A percentile compares a stretch with the other conserved stretches of the same genome.
These are phyloP conservation scores for Dipodascus geniculatus DNA, from an alignment of 805 yeast genomes.

Conservation along the genomic window DNA sequence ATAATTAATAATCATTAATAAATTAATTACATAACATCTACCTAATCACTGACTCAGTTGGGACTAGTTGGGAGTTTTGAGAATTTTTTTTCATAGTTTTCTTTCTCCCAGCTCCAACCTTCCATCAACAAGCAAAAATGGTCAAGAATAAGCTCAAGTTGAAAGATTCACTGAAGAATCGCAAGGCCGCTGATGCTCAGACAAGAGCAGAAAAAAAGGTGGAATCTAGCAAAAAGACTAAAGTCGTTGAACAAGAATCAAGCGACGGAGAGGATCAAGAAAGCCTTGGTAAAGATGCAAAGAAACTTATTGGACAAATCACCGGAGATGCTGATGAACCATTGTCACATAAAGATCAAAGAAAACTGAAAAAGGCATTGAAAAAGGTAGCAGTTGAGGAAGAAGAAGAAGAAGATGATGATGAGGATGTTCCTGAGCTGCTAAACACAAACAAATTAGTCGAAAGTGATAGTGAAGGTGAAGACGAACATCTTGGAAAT, in stretches of 20 bases:
- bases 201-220: background rate
- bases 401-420: conserved; percentile 9
- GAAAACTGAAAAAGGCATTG: conserved; percentile 11
- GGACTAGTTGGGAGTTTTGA: background rate
- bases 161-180: background rate
- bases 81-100: background rate
- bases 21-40: too few species aligned
- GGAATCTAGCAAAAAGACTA: background rate
- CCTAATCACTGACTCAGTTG: background rate
- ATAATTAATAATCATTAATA: background rate
- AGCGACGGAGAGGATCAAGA: background rate
- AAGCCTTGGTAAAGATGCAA: background rate
- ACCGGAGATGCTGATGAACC: background rate
- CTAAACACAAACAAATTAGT: conserved; percentile 9
- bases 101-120: background rate
- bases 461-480: conserved; percentile 9
- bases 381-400: conserved; percentile 5
- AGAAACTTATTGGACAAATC: background rate
- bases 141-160: background rate
- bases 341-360: conserved; percentile 12
- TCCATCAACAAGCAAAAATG: background rate
- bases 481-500: conserved; percentile 23
- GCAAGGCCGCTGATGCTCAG: background rate
- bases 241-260: background rate
- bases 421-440: conserved; percentile 7